Conservation (phyloP, 257 asterid genomes). For the Paraleonurus japonicus region DNA sequence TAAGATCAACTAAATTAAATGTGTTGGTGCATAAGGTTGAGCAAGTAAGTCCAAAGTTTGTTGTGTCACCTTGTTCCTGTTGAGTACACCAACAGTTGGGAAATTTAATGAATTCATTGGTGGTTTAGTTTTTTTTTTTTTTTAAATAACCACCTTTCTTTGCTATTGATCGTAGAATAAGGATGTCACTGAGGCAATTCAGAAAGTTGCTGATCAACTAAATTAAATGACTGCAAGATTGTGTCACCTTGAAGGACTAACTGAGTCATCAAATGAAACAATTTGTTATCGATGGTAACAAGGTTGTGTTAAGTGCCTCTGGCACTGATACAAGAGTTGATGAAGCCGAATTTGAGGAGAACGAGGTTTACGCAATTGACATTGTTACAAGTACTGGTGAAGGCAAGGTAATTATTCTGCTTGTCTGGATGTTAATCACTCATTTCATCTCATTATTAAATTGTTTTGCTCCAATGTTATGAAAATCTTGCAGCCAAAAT, state of each 20-base stretch:
- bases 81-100: background rate
- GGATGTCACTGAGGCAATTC: constrained; percentile 79
- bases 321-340: constrained; percentile 86
- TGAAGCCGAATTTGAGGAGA: constrained; percentile 94
- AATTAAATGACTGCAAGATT: constrained; percentile 90
- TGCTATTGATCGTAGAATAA: constrained; percentile 47
- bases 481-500: constrained; percentile 51
- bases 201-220: constrained; percentile 95
- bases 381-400: constrained; percentile 93
- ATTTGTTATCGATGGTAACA: constrained; percentile 92
- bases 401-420: constrained; percentile 63
- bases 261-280: constrained; percentile 94
- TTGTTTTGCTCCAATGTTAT: background rate
- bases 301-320: constrained; percentile 73
- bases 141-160: background rate
- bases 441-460: background rate
- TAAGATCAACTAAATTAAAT: background rate
- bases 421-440: background rate
- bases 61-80: background rate
- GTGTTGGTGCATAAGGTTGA: background rate
- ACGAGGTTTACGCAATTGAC: constrained; percentile 83
- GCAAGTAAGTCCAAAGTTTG: background rate
- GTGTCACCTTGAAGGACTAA: constrained; percentile 96
- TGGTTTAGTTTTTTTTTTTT: background rate
- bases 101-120: background rate